Evolutionary conservation across 1,284 basidiomycete species (phyloP).

Genomic region (Baeospora myosura): DNA sequence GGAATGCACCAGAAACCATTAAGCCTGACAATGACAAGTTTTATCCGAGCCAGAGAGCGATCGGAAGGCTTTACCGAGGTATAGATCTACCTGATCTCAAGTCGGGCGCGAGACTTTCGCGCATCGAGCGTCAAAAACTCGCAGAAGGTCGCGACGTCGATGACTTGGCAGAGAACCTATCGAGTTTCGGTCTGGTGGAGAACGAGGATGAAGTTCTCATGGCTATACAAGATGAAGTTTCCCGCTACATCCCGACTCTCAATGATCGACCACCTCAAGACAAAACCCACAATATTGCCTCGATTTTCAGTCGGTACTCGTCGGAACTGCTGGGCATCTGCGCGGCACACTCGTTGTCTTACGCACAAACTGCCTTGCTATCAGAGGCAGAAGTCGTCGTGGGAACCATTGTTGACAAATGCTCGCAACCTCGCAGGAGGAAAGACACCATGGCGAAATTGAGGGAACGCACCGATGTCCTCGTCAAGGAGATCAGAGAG

Average conservation of each 20-base stretch:
- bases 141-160: not conserved
- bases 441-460: conserved; percentile 45
- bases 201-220: conserved; percentile 1
- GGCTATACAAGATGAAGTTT: too few species aligned
- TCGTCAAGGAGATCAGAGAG: conserved; percentile 41
- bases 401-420: conserved; percentile 56
- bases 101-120: too few species aligned
- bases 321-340: conserved; percentile 44
- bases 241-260: too few species aligned
- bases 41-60: conserved; percentile 44
- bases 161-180: not conserved
- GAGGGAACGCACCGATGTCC: conserved; percentile 43
- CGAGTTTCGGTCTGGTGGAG: not conserved
- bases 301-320: conserved; percentile 37
- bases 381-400: conserved; percentile 57
- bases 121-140: too few species aligned
- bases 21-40: conserved; percentile 28
- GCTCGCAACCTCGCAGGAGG: conserved; percentile 46
- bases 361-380: conserved; percentile 32
- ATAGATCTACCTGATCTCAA: conserved; percentile 36
- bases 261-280: too few species aligned
- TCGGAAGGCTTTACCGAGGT: conserved; percentile 50
- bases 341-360: conserved; percentile 38
- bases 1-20: conserved; percentile 56
- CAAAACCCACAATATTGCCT: conserved; percentile 18